Percentiles rank a stretch among this genome's conserved stretches.
phyloP scores from a whole-genome alignment of 192 early-diverging fungal species.

The Coemansia sp. region DNA sequence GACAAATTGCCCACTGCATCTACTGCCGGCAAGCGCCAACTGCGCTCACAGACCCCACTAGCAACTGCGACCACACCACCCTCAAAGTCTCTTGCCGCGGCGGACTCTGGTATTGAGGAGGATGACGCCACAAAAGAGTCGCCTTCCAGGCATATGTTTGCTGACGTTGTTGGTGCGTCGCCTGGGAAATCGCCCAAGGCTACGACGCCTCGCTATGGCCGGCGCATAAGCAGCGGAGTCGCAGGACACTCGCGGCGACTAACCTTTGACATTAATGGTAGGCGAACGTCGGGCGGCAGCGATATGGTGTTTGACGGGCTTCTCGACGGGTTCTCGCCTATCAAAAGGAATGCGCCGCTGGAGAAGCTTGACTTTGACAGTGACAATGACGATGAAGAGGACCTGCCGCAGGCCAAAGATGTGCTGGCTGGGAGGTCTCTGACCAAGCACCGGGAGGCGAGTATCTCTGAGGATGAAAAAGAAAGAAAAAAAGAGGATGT shows the following conservation, averaged over 20 bases:
- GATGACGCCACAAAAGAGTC: not conserved
- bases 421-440: not conserved
- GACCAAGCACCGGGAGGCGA: not conserved
- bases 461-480: not conserved
- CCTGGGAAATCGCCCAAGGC: constrained; percentile 2
- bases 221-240: constrained; percentile 8
- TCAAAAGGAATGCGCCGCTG: constrained; percentile 15
- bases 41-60: not conserved
- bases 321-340: constrained; percentile 42
- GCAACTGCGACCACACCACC: not conserved
- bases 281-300: constrained; percentile 1
- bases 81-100: not conserved
- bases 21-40: not conserved
- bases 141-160: not conserved
- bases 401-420: not conserved
- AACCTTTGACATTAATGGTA: constrained; percentile 1
- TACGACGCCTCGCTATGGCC: constrained; percentile 23
- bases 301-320: constrained; percentile 24
- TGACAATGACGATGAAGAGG: not conserved
- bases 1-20: not conserved
- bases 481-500: not conserved
- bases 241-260: not conserved
- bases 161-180: not conserved
- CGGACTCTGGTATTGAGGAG: not conserved
- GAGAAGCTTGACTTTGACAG: constrained; percentile 3